Conservation (phyloP, 2,329 filamentous ascomycete genomes). For the Rhynchosporium graminicola region DNA sequence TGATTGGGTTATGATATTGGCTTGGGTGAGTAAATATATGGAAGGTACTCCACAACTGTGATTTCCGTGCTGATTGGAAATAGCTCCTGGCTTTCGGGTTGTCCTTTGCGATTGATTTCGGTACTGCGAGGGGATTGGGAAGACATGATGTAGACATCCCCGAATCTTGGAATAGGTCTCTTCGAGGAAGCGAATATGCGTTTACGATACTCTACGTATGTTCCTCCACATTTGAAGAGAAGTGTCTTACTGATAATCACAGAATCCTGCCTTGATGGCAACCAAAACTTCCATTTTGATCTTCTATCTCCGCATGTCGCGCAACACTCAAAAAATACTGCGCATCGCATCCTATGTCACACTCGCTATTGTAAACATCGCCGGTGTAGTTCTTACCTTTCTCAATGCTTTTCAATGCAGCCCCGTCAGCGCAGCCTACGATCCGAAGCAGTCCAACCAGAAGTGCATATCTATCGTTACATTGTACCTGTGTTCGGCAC, state of each 20-base stretch:
- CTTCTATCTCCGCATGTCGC: constrained; percentile 84
- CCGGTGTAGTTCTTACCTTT: constrained; percentile 77
- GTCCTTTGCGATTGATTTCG: constrained; percentile 66
- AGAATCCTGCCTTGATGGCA: constrained; percentile 88
- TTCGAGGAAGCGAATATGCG: constrained; percentile 63
- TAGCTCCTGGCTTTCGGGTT: constrained; percentile 63
- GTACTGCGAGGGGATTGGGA: constrained; percentile 66
- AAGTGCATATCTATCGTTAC: constrained; percentile 57
- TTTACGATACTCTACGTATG: constrained; percentile 64
- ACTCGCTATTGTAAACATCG: constrained; percentile 74
- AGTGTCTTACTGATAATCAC: constrained; percentile 22
- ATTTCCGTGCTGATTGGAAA: constrained; percentile 10
- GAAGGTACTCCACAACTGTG: neutral
- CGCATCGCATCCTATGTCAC: constrained; percentile 81
- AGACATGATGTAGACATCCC: constrained; percentile 63
- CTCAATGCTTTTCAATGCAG: constrained; percentile 86
- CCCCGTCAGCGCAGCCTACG: constrained; percentile 72
- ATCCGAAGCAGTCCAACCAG: constrained; percentile 38
- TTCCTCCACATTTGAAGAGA: constrained; percentile 8
- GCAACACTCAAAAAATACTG: constrained; percentile 74
- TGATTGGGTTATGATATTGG: constrained; percentile 78
- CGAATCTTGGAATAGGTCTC: constrained; percentile 47
- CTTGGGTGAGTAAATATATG: constrained; percentile 59
- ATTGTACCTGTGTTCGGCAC: constrained; percentile 73
- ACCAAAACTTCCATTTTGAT: constrained; percentile 91